These are phyloP conservation scores for Stemphylium lycopersici DNA, from an alignment of 2,329 filamentous ascomycete genomes.

Conservation along the genomic window DNA sequence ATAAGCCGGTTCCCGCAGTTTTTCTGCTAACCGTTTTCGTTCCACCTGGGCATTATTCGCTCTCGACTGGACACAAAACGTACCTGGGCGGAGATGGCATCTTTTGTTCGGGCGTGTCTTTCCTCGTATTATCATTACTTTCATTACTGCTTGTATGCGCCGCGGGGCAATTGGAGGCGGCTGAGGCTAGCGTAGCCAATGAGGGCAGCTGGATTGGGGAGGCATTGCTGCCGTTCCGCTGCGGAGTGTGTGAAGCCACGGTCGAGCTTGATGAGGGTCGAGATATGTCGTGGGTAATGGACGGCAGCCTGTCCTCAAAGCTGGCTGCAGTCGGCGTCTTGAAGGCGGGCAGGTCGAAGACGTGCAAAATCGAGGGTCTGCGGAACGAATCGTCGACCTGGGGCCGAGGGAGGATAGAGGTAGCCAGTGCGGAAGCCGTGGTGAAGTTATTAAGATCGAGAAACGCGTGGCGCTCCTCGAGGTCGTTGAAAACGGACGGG, in stretches of 20 bases:
- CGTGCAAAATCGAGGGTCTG: conserved; percentile 57
- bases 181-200: conserved; percentile 64
- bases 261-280: conserved; percentile 61
- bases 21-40: too few relatives aligned
- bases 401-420: conserved; percentile 62
- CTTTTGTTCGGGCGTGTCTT: conserved; percentile 34
- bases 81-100: conserved; percentile 41
- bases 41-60: conserved; percentile 18
- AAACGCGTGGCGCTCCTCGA: conserved; percentile 48
- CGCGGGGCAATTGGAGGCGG: conserved; percentile 60
- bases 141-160: conserved; percentile 40
- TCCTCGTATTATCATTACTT: conserved; percentile 30
- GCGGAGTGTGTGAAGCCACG: conserved; percentile 51
- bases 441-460: conserved; percentile 37
- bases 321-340: conserved; percentile 49
- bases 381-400: conserved; percentile 61
- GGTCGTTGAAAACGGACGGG: conserved; percentile 1
- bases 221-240: conserved; percentile 49
- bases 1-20: conserved; percentile 34
- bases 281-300: conserved; percentile 58
- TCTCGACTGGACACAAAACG: conserved; percentile 23
- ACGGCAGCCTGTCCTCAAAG: conserved; percentile 56
- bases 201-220: conserved; percentile 58
- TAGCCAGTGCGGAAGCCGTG: conserved; percentile 66
- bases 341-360: conserved; percentile 55